Evolutionary conservation across 192 early-diverging fungal species (phyloP).

Genomic region (Linnemannia zychae): DNA sequence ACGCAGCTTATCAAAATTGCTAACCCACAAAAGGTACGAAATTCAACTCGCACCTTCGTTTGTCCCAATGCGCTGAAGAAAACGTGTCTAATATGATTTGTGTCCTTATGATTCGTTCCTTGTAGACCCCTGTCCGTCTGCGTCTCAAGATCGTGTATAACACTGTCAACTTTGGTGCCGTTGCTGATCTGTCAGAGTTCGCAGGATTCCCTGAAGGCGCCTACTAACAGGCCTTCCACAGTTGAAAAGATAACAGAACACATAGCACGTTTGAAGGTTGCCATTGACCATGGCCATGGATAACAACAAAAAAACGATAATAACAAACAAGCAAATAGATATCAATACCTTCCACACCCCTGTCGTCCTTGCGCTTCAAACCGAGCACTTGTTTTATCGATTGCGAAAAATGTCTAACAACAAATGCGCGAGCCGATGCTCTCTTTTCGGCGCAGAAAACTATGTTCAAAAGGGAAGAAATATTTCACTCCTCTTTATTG

Average conservation of each 20-base stretch:
- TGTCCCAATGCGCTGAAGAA: not conserved
- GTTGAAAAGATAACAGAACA: not conserved
- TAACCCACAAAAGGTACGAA: slow-evolving; percentile 79
- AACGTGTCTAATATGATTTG: not conserved
- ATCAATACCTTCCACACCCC: not conserved
- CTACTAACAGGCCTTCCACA: slow-evolving; percentile 34
- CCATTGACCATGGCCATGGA: not conserved
- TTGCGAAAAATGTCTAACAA: not conserved
- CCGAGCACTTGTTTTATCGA: not conserved
- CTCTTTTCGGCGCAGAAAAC: not conserved
- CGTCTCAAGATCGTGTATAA: slow-evolving; percentile 68
- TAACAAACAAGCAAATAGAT: not conserved
- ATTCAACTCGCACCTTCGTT: not conserved
- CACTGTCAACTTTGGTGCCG: slow-evolving; percentile 58
- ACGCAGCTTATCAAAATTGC: slow-evolving; percentile 88
- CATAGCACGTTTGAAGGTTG: not conserved
- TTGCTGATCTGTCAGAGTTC: slow-evolving; percentile 70
- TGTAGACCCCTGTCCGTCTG: slow-evolving; percentile 68
- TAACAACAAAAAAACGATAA: not conserved
- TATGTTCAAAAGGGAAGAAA: not conserved
- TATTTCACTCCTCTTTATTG: not conserved
- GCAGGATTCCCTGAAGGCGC: slow-evolving; percentile 70
- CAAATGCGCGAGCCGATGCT: not conserved
- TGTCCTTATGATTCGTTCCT: not conserved
- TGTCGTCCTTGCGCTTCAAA: not conserved